Evolutionary conservation across 2,329 filamentous ascomycete genomes (phyloP), one percentile per base, ranked within the genome.

Genomic region (Coniochaeta sp.): DNA sequence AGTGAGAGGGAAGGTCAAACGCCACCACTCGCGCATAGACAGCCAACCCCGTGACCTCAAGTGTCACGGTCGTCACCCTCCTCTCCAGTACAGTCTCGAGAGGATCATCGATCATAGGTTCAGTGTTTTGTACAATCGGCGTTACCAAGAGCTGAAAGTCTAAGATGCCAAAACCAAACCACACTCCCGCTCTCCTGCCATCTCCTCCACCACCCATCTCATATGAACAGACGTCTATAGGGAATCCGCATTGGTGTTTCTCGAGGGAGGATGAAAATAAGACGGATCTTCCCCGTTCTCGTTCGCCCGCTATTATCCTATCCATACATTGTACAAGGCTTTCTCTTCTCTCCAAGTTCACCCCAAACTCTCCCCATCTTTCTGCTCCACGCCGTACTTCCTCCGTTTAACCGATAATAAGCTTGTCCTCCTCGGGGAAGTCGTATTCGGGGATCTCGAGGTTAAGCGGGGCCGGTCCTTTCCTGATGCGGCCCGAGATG

Each of bases 401-500:
- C 51, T 49, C 22, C 52, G 27, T 68, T 81, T 92, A 99, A 87
- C 94, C 94, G 74, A 99, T 95, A 63, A 97, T 74, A 62, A 99
- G 79, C 75, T 85, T 86, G 68, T 82, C 85, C 12, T 96, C 94
- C 70, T 92, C 87, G 58, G 89, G 85, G 83, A 99, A 97, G 65
- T 89, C 89, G 80, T 96, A 96, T 66, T 74, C 71, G 60, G 92
- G 94, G 61, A 97, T 85, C 79, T 97, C 94, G 69, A 99, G 85
- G 82, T 99, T 99, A 67, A 99, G 83, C 60, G 94, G 94, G 56
- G 94, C 94, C 58, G 94, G 94, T 61, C 94, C 94, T 83, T 89
- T 96, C 79, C 94, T 86, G 82, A 96, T 89, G 75, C 94, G 91
- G 72, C 94, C 94, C 59, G 91, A 97, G 73, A 99, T 97, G 72